A percentile compares a stretch with the other conserved stretches of the same genome.
Evolutionary conservation across 345 rosid genomes (phyloP).

Genomic region (Anastatica hierochuntica): DNA sequence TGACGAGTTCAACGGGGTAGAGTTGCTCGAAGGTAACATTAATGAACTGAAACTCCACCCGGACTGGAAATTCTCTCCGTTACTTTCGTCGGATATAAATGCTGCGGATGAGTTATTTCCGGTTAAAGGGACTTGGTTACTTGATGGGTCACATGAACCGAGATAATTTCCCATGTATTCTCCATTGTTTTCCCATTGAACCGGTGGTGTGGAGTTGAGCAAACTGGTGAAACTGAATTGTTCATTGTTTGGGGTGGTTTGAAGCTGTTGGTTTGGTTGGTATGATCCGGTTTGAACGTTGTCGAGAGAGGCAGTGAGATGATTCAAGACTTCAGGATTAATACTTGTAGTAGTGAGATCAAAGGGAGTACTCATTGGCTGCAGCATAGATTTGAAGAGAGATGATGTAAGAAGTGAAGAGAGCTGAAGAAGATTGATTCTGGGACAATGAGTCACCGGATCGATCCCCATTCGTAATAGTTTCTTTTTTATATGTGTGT

Average conservation of each 20-base stretch:
- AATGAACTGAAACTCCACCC: constrained; percentile 16
- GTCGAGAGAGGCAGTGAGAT: too few species aligned
- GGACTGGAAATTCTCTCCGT: too few species aligned
- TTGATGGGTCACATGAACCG: constrained; percentile 11
- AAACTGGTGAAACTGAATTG: constrained; percentile 20
- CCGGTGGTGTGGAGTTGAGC: constrained; percentile 20
- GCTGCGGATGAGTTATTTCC: constrained; percentile 10
- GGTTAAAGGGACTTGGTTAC: constrained; percentile 3
- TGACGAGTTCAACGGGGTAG: constrained; percentile 21
- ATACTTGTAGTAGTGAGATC: constrained; percentile 16
- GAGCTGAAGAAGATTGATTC: constrained; percentile 25
- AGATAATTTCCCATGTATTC: constrained; percentile 10
- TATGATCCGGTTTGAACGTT: too few species aligned
- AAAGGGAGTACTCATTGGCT: constrained; percentile 7
- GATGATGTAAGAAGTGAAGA: constrained; percentile 22
- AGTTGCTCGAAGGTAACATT: constrained; percentile 19
- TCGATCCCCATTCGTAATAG: constrained; percentile 78
- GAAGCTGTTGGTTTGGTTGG: constrained; percentile 21
- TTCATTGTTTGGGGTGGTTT: neutral
- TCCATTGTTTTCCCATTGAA: constrained; percentile 20
- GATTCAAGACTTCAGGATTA: constrained; percentile 12
- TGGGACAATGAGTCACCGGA: constrained; percentile 57
- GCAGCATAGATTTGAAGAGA: constrained; percentile 20
- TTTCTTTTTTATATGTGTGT: constrained; percentile 62
- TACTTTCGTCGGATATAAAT: neutral